Evolutionary conservation across 768 basidiomycete species (phyloP), one percentile per base, ranked within the genome.

Genomic region (Dentipellis sp.): DNA sequence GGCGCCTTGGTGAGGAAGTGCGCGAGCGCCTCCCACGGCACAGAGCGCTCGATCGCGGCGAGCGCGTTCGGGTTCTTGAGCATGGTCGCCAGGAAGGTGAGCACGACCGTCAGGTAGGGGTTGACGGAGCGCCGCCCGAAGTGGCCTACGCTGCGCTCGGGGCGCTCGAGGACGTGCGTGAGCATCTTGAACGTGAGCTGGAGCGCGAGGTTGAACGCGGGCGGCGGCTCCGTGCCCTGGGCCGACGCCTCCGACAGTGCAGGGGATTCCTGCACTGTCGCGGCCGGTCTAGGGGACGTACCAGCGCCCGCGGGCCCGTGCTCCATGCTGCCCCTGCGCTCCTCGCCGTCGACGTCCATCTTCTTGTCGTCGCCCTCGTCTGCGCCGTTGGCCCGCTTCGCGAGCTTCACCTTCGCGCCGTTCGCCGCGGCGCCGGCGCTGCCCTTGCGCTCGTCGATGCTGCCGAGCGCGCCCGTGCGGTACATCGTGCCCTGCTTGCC

Each of bases 31-130:
- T 78, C 74, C 97, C 95, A 98, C 0, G 95, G 95, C 8, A 99
- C 75, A 42, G 77, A 74, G 10, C 88, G 81, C 64, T 92, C 88
- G 23, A 98, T 70, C 3, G 86, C 70, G 0, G 74, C 69, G 29
- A 84, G 76, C 0, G 82, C 82, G 14, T 76, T 75, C 0, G 78
- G 64, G 58, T 91, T 81, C 63, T 85, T 87, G 53, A 84, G 69
- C 34, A 91, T 66, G 0, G 90, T 92, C 0, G 84, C 75, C 22
- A 99, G 75, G 78, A 97, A 98, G 0, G 95, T 98, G 52, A 97
- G 76, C 47, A 95, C 67, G 57, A 91, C 72, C 0, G 90, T 80
- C 53, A 97, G 80, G 70, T 97, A 98, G 0, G 97, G 91, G 64
- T 94, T 97, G 5, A 92, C 69, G 45, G 74, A 73, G 19, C 77